Evolutionary conservation across 140 eudicot genomes (phyloP).

Genomic region (Senecio squalidus): DNA sequence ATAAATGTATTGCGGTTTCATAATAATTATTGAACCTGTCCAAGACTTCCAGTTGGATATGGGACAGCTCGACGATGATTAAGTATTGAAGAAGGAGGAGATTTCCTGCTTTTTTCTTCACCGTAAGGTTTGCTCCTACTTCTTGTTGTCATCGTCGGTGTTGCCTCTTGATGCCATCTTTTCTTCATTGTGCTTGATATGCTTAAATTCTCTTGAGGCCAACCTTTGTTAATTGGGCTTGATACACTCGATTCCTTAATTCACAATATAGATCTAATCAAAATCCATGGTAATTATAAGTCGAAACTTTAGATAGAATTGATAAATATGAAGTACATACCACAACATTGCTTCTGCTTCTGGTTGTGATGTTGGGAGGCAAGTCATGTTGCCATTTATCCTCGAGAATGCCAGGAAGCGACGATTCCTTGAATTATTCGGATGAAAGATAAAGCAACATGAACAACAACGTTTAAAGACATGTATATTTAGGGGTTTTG

Average conservation of each 20-base stretch:
- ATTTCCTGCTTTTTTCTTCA: constrained; percentile 65
- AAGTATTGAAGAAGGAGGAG: constrained; percentile 44
- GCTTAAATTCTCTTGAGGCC: not conserved
- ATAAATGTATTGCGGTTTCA: not conserved
- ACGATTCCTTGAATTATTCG: constrained; percentile 52
- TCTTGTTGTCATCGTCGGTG: constrained; percentile 28
- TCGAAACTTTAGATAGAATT: not conserved
- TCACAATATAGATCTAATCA: not conserved
- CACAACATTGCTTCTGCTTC: constrained; percentile 50
- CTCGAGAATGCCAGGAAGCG: constrained; percentile 47
- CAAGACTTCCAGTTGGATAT: constrained; percentile 56
- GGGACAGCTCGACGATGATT: constrained; percentile 61
- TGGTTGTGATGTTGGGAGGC: constrained; percentile 41
- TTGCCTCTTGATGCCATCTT: constrained; percentile 13
- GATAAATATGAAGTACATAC: constrained; percentile 15
- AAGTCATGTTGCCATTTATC: constrained; percentile 33
- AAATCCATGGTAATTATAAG: not conserved
- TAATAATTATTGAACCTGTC: constrained; percentile 44
- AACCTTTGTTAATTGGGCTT: not conserved
- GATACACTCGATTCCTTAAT: constrained; percentile 30
- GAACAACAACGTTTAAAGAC: not conserved
- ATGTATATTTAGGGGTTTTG: not conserved
- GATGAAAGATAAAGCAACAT: not conserved
- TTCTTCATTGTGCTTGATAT: constrained; percentile 2
- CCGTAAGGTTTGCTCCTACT: constrained; percentile 32